phyloP scores from a whole-genome alignment of 108 stramenopile species.

The Chaetoceros muelleri region DNA sequence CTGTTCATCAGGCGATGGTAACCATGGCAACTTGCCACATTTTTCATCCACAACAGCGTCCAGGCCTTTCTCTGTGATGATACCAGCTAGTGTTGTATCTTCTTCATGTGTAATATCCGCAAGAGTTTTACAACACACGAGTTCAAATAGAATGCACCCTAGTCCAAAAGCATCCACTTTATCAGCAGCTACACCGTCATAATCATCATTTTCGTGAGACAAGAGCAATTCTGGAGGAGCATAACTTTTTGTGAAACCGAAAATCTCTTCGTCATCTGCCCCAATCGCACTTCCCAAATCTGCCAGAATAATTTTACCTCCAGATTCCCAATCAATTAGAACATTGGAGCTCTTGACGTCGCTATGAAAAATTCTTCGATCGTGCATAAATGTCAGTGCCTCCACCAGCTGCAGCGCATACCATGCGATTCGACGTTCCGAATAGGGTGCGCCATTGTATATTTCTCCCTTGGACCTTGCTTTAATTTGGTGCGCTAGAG shows the following conservation, averaged over 20 bases:
- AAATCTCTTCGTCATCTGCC: slow-evolving; percentile 18
- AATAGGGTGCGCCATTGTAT: slow-evolving; percentile 12
- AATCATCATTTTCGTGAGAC: slow-evolving; percentile 20
- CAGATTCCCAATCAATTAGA: slow-evolving; percentile 21
- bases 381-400: slow-evolving; percentile 23
- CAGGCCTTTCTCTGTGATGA: slow-evolving; percentile 13
- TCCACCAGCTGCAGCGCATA: slow-evolving; percentile 28
- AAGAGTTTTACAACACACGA: slow-evolving; percentile 11
- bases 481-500: slow-evolving; percentile 18
- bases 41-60: slow-evolving; percentile 15
- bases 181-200: slow-evolving; percentile 7
- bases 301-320: slow-evolving; percentile 23
- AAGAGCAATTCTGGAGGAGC: slow-evolving; percentile 28
- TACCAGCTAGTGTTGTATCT: slow-evolving; percentile 23
- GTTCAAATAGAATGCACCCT: slow-evolving; percentile 23
- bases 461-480: slow-evolving; percentile 7
- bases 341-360: slow-evolving; percentile 27
- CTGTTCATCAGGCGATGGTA: slow-evolving; percentile 3
- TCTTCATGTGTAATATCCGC: slow-evolving; percentile 12
- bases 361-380: slow-evolving; percentile 20
- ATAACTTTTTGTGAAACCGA: slow-evolving; percentile 21
- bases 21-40: slow-evolving; percentile 16
- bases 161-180: slow-evolving; percentile 26
- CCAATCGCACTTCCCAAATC: slow-evolving; percentile 28
- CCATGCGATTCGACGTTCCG: slow-evolving; percentile 27